Evolutionary conservation across 1,284 basidiomycete genomes (phyloP).

Genomic region (Heimioporus retisporus): DNA sequence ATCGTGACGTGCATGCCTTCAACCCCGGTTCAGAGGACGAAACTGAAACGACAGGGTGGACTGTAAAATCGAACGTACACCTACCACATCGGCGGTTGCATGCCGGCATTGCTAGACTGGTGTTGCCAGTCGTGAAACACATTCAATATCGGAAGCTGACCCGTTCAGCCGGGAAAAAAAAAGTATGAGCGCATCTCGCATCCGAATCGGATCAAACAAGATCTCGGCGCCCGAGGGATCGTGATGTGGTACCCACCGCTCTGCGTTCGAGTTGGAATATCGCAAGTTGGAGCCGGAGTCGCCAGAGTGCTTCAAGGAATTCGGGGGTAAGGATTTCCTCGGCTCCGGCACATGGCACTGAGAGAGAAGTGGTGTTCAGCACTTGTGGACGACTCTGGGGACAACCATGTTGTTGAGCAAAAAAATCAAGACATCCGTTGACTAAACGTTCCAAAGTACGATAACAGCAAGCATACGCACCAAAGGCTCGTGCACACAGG

Average conservation of each 20-base stretch:
- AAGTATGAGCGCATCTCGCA: neutral
- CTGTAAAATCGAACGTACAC: neutral
- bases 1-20: too few species aligned
- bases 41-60: too few species aligned
- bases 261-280: conserved; percentile 35
- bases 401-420: too few species aligned
- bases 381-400: too few species aligned
- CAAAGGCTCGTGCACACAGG: too few species aligned
- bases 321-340: conserved; percentile 13
- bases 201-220: too few species aligned
- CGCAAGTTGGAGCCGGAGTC: conserved; percentile 26
- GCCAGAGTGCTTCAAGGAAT: conserved; percentile 29
- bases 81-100: conserved; percentile 14
- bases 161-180: neutral
- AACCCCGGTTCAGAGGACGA: too few species aligned
- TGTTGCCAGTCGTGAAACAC: conserved; percentile 21
- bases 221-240: too few species aligned
- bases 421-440: too few species aligned
- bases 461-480: too few species aligned
- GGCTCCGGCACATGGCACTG: neutral
- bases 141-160: conserved; percentile 35
- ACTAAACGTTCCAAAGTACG: too few species aligned
- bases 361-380: neutral
- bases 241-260: conserved; percentile 34
- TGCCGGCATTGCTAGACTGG: neutral